Conservation (phyloP, 2,329 filamentous ascomycete genomes). For the Thermoascus crustaceus region DNA sequence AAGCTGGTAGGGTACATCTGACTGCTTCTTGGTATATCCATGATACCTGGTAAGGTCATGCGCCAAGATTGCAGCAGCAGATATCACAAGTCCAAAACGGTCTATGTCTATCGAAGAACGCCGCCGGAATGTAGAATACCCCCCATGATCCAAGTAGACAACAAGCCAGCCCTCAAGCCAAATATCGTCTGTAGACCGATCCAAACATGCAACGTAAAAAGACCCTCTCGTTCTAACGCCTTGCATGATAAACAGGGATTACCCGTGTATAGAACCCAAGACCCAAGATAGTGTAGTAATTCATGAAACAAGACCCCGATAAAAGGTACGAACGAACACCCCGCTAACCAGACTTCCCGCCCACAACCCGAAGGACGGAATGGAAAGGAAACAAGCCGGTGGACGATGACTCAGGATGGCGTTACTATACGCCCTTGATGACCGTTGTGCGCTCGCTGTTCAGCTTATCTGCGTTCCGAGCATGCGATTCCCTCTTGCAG, state of each 20-base stretch:
- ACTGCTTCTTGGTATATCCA: no score
- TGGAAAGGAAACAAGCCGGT: slow-evolving; percentile 1
- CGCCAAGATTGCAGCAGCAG: neutral
- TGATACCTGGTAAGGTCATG: neutral
- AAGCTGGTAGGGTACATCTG: no score
- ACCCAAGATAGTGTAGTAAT: neutral
- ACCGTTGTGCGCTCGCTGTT: slow-evolving; percentile 89
- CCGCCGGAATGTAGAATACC: neutral
- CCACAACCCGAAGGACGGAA: neutral
- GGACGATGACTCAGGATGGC: neutral
- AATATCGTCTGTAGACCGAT: slow-evolving; percentile 4
- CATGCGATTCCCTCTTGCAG: slow-evolving; percentile 95
- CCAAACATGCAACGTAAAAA: slow-evolving; percentile 9
- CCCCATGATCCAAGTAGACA: slow-evolving; percentile 1
- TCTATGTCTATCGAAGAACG: slow-evolving; percentile 1
- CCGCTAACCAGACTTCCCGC: slow-evolving; percentile 2
- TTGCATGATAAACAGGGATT: slow-evolving; percentile 10
- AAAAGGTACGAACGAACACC: slow-evolving; percentile 1
- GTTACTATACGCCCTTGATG: slow-evolving; percentile 71
- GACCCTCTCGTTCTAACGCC: slow-evolving; percentile 21
- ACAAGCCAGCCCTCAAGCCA: neutral
- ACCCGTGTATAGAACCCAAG: neutral
- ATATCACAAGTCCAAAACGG: neutral
- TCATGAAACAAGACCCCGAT: neutral
- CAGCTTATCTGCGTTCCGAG: slow-evolving; percentile 85